Evolutionary conservation across 257 asterid genomes (phyloP), one percentile per base, ranked within the genome.

Genomic region (Thymus quinquecostatus): DNA sequence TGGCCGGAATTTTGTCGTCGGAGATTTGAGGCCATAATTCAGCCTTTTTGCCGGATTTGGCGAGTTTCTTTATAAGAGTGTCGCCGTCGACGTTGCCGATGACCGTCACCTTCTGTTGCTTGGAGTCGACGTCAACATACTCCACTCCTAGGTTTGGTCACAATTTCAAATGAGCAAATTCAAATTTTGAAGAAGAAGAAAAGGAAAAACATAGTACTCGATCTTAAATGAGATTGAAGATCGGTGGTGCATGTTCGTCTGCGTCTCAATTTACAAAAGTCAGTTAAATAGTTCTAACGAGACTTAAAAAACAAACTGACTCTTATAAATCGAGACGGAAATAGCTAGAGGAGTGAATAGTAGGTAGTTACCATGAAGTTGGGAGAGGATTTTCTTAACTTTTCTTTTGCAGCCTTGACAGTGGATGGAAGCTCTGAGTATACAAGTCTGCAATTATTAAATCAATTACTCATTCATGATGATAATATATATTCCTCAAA

Each of bases 401-500:
- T 87, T 89, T 60, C 69, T 80, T 75, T 82, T 87, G 83, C 96
- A 89, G 50, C 92, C 96, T 79, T 82, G 86, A 62, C 96, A 89
- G 76, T 89, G 94, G 78, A 89, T 86, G 0, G 94, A 89, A 71
- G 87, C 91, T 77, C 68, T 87, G 71, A 89, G 79, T n/a, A 77
- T 64, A 80, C 70, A 86, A 6, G 69, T 83, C 93, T 89, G 85
- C 36, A 65, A 43, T 36, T 64, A 38, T 14, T 1, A 66, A 60
- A 60, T 10, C 6, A 4, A 38, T 36, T 36, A 36, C 2, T 62
- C 28, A 29, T 44, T 8, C 10, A 27, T 58, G 36, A 12, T 4
- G 54, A 44, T 7, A 6, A 41, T 41, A 8, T 7, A 44, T 21
- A 21, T 21, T 21, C 21, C 21, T 21, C 21, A 21, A 21, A 21